Conservation (phyloP, 129 eudicot genomes). For the Erigeron canadensis region DNA sequence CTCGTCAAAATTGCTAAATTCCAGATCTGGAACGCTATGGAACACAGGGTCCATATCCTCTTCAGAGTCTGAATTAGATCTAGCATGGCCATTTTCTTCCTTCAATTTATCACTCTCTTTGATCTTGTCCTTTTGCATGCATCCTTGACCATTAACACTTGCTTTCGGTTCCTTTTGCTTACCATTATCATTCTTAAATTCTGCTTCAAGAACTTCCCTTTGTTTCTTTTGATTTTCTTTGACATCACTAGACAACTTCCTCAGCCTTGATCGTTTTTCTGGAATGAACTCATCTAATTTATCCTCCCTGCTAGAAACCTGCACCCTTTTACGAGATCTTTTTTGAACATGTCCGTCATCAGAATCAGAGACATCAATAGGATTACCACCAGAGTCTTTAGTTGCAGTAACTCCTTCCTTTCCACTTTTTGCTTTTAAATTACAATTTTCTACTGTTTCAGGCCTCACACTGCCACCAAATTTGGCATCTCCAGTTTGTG, state of each 20-base stretch:
- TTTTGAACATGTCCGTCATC: constrained; percentile 21
- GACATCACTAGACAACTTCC: constrained; percentile 23
- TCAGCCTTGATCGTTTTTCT: constrained; percentile 34
- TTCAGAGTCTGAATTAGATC: constrained; percentile 26
- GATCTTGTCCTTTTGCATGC: constrained; percentile 5
- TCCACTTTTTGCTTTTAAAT: background rate
- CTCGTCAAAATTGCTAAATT: constrained; percentile 69
- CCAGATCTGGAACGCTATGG: constrained; percentile 46
- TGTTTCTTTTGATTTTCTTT: constrained; percentile 30
- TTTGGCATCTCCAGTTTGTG: constrained; percentile 28
- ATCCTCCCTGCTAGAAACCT: constrained; percentile 46
- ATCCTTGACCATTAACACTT: background rate
- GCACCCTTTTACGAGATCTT: constrained; percentile 45
- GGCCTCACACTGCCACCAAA: constrained; percentile 22
- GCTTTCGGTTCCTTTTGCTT: background rate
- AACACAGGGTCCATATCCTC: constrained; percentile 20
- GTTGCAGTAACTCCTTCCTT: constrained; percentile 10
- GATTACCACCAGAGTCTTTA: constrained; percentile 18
- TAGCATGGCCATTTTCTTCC: constrained; percentile 25
- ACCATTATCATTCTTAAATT: background rate
- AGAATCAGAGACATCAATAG: constrained; percentile 19
- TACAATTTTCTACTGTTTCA: constrained; percentile 28
- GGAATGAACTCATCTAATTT: constrained; percentile 42
- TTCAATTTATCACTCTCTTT: constrained; percentile 4
- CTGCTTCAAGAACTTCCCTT: background rate